Conservation (phyloP, 2,329 filamentous ascomycete genomes). For the Pseudogymnoascus sp. region DNA sequence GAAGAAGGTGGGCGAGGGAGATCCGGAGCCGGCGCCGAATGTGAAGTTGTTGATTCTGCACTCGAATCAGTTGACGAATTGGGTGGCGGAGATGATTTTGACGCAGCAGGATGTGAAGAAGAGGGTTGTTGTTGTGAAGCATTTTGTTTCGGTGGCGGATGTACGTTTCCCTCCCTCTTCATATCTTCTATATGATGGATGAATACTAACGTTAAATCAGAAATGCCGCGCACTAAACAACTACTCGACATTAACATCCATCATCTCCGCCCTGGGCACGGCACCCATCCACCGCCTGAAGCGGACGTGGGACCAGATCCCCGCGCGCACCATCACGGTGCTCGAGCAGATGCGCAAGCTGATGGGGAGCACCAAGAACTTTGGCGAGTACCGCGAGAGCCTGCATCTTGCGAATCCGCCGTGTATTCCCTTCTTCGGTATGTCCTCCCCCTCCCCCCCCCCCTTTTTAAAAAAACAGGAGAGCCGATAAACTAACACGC, state of each 20-base stretch:
- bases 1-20: constrained; percentile 78
- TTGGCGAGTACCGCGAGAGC: constrained; percentile 89
- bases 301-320: constrained; percentile 90
- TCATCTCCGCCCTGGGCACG: constrained; percentile 90
- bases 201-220: constrained; percentile 37
- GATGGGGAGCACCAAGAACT: constrained; percentile 98
- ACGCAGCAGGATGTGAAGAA: constrained; percentile 92
- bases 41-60: constrained; percentile 95
- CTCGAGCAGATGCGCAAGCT: constrained; percentile 87
- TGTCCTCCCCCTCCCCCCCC: constrained; percentile 21
- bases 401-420: constrained; percentile 89
- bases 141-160: constrained; percentile 93
- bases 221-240: constrained; percentile 94
- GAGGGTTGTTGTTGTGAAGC: constrained; percentile 93
- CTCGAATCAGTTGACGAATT: constrained; percentile 98
- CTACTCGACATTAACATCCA: constrained; percentile 93
- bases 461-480: neutral
- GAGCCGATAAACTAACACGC: neutral
- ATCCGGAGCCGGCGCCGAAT: constrained; percentile 80
- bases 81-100: constrained; percentile 98
- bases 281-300: constrained; percentile 90
- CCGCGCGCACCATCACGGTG: constrained; percentile 68
- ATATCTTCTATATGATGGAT: constrained; percentile 15
- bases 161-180: constrained; percentile 48
- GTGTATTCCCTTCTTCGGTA: constrained; percentile 97